Base-by-base conservation (phyloP, 208 protist species). In the Crithidia expoeki region DNA sequence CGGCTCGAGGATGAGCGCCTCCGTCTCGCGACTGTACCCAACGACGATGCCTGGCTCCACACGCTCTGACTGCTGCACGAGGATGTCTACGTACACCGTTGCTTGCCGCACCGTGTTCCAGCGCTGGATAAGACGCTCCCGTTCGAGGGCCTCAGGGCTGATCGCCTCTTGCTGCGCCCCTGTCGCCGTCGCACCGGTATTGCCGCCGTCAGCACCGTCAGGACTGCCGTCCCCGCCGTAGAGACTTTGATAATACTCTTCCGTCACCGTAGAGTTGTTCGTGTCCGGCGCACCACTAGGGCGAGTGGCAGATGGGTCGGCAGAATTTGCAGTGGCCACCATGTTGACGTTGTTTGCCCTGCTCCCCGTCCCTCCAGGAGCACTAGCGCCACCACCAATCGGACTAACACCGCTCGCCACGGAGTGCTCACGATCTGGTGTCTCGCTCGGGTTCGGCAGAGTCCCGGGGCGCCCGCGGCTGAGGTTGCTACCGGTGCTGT, bases 1-100 rank as follows among this genome's bases (percentile, higher is more conserved):
- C 19, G 80, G 82, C 42, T 86, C 74, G 40, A 96, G 59, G 28
- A 72, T 87, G 61, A 96, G 74, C 19, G 57, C 38, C 68, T 89
- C 86, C 7, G 84, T 87, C 68, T 93, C 84, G 36, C 74, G 65
- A 66, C 84, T 92, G 73, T 88, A 94, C 72, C 83, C 83, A 46
- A 92, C 88, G 44, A 62, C 49, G 19, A 84, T 86, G 50, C 87
- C 62, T 30, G 68, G 56, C 62, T 88, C 84, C 32, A 96, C 86
- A 19, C 73, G 58, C 71, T 96, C 84, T 30, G 83, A 83, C 57
- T 86, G 83, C 72, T 96, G 90, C 14, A 94, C 65, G 32, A 86
- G 64, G 55, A 96, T 83, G 70, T 96, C 90, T n/a, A 86, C 71
- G 57, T 94, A 94, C 40, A 80, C 79, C 12, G 79, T 83, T 12